phyloP scores from a whole-genome alignment of 805 yeast species.

The Candida pseudofarinosa region DNA sequence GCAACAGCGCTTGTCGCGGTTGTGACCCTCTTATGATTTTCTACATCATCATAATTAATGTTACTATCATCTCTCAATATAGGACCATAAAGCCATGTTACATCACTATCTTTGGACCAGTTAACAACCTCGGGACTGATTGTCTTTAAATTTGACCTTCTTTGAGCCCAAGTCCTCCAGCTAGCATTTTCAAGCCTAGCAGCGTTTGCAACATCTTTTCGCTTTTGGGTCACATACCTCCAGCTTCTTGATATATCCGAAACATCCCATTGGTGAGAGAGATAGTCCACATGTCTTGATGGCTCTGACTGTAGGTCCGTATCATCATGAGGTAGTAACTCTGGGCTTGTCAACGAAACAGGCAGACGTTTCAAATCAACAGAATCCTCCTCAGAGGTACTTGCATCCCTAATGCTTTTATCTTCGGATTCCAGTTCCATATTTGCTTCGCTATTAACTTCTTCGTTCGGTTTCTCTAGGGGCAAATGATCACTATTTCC shows the following conservation, averaged over 20 bases:
- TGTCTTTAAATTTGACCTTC: slow-evolving; percentile 61
- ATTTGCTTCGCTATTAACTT: neutral
- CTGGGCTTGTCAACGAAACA: slow-evolving; percentile 23
- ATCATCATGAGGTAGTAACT: slow-evolving; percentile 72
- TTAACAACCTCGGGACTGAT: slow-evolving; percentile 88
- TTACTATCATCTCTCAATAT: slow-evolving; percentile 45
- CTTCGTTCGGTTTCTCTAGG: slow-evolving; percentile 2
- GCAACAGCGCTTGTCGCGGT: slow-evolving; percentile 43
- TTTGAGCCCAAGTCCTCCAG: slow-evolving; percentile 95
- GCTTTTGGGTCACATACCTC: slow-evolving; percentile 82
- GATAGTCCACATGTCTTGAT: slow-evolving; percentile 86
- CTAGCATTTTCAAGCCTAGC: slow-evolving; percentile 53
- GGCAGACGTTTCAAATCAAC: slow-evolving; percentile 2
- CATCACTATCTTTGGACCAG: slow-evolving; percentile 97
- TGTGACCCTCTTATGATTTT: slow-evolving; percentile 12
- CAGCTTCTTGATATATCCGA: slow-evolving; percentile 90
- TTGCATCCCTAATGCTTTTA: neutral
- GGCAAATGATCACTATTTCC: neutral
- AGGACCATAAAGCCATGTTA: slow-evolving; percentile 98
- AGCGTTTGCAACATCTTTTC: slow-evolving; percentile 74
- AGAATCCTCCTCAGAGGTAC: slow-evolving; percentile 2
- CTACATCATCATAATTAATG: slow-evolving; percentile 16
- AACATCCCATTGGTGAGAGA: slow-evolving; percentile 95
- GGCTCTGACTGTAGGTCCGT: slow-evolving; percentile 77
- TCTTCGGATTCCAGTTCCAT: neutral